Conservation (phyloP, 2,329 filamentous ascomycete genomes). For the Stemphylium beticola region DNA sequence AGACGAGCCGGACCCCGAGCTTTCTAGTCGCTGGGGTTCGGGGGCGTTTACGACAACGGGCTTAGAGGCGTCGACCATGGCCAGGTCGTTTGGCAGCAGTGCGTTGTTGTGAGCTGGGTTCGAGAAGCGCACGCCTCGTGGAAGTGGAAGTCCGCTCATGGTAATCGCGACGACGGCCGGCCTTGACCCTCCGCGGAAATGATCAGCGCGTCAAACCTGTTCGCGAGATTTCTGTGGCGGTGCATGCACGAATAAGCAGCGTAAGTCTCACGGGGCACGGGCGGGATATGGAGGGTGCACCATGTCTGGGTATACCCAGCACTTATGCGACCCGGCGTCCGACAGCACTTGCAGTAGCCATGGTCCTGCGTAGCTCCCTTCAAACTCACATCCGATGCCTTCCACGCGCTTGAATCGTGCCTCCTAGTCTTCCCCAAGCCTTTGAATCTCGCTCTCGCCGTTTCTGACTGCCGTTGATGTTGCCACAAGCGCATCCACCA, state of each 20-base stretch:
- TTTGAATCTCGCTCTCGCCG: not conserved
- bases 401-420: too few species aligned
- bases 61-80: conserved; percentile 37
- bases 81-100: conserved; percentile 20
- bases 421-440: not conserved
- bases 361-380: too few species aligned
- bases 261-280: not conserved
- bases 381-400: too few species aligned
- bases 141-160: conserved; percentile 32
- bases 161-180: conserved; percentile 7
- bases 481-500: not conserved
- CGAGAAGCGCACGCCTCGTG: conserved; percentile 39
- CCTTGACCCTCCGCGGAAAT: conserved; percentile 9
- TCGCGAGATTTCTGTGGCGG: conserved; percentile 18
- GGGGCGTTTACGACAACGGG: conserved; percentile 42
- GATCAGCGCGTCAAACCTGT: conserved; percentile 15
- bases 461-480: not conserved
- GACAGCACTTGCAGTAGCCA: too few species aligned
- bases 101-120: conserved; percentile 24
- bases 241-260: not conserved
- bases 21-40: conserved; percentile 16
- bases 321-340: too few species aligned
- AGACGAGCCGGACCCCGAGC: conserved; percentile 57
- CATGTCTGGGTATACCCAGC: not conserved
- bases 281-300: not conserved